Base-by-base conservation (phyloP, 2,329 filamentous ascomycete species). In the Penicillium sp. region DNA sequence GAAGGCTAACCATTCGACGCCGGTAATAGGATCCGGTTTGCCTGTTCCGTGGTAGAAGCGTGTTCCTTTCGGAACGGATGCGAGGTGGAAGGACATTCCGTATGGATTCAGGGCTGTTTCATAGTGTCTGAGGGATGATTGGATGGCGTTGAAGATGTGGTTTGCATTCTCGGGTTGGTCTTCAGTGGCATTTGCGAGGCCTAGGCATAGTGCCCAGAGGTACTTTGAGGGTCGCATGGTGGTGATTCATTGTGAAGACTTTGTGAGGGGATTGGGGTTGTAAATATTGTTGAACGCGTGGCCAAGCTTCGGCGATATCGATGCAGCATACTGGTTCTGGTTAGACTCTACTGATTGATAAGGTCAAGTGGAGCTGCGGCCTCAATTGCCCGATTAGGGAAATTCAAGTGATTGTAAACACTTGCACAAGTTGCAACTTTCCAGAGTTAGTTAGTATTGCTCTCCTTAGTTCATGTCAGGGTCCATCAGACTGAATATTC, bases 21-120 rank as follows among this genome's bases (percentile, higher is more conserved):
- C 43, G 8, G 24, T 24, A 14, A 44, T 44, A 3, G 43, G 27
- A 7, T 79, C 68, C 4, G 73, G 58, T 0, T 64, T 67, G 5
- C 59, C 62, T 1, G 78, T 79, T 24, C 88, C 88, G 67, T 90
- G 88, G 62, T 90, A 88, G 13, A 90, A 70, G 24, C 85, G 71
- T 1, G 83, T 86, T 3, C 83, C 86, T 21, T 76, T 74, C 0
- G 87, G 86, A 1, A 90, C 78, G 0, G 79, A 81, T 1, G 81
- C 86, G 0, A 86, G 77, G 62, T 89, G 87, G 60, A 87, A 78
- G 3, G 84, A 83, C 79, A 90, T 85, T 46, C 88, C 88, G 66
- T 90, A 90, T 71, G 90, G 87, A 54, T 88, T 81, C 5, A 88
- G 66, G 0, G 85, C 84, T 0, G 85, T 87, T 1, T 85, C 87